Evolutionary conservation across 225 moss, liverwort and hornwort genomes (phyloP), one percentile per base, ranked within the genome.

Genomic region (Antitrichia curtipendula): DNA sequence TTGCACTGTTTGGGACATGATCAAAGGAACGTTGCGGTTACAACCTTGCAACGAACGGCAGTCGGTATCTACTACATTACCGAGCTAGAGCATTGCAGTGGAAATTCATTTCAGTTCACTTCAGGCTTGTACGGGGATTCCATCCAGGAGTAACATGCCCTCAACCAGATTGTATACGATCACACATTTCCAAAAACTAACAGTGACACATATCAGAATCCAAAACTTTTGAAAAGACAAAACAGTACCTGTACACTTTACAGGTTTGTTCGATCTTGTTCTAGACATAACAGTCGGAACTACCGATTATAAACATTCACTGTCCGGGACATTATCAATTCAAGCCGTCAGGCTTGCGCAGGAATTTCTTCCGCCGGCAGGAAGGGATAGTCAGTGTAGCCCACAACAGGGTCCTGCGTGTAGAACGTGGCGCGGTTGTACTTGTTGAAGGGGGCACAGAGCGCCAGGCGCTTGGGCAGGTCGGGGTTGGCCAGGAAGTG

Each of bases 321-420:
- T 41, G 40, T 41, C 14, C 25, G 8, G 11, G 56, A 19, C 41
- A 20, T 59, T 13, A 43, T 31, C 60, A 15, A 21, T 22, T 36
- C 21, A 8, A 52, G 7, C 2, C 5, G 13, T 81, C 59, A 77
- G 23, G 49, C 78, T 50, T 47, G 38, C 18, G 69, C 49, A 1
- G 84, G 78, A 69, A 28, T 29, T 21, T 88, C 83, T 32, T 87
- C 63, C 18, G 50, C 19, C 38, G n/a, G 3, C 12, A 90, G 18
- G 81, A 90, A 93, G 6, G 92, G 88, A 47, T 91, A 89, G 54
- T 89, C 92, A 6, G 91, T 92, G 69, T 87, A 92, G 6, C 89
- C 92, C 12, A 82, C 71, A 3, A 89, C 88, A 16, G 89, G 92
- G 53, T 92, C 92, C 85, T 91, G 91, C n/a, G 73, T 73, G 78